These are phyloP conservation scores for Penicillium bialowiezense DNA, from an alignment of 495 filamentous ascomycete species.

Conservation along the genomic window DNA sequence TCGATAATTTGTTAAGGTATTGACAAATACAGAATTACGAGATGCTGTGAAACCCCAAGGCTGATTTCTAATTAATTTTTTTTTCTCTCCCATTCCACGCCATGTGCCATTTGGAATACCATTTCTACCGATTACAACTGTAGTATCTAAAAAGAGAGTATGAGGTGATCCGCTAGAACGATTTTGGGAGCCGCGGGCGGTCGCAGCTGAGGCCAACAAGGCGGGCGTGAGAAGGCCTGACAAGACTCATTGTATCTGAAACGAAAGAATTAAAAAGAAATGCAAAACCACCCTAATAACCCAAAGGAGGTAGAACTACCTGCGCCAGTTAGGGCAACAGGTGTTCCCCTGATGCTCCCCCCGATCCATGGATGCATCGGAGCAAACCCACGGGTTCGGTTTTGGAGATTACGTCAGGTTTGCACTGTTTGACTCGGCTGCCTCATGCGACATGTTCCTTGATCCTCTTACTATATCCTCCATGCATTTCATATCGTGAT, in stretches of 20 bases:
- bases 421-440: constrained; percentile 11
- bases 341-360: neutral
- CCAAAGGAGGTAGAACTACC: too few relatives aligned
- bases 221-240: neutral
- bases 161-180: neutral
- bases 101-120: neutral
- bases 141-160: neutral
- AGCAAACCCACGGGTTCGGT: neutral
- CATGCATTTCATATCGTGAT: constrained; percentile 13
- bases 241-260: neutral
- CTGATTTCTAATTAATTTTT: constrained; percentile 9
- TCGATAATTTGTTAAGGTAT: neutral
- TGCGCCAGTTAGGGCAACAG: neutral
- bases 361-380: neutral
- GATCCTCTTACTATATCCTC: neutral
- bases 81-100: neutral
- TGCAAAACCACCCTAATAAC: too few relatives aligned
- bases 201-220: constrained; percentile 2
- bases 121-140: neutral
- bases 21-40: neutral
- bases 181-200: neutral
- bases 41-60: constrained; percentile 1
- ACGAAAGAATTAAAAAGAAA: too few relatives aligned
- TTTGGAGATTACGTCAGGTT: constrained; percentile 16
- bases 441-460: neutral